Percentiles rank a stretch among this genome's conserved stretches.
These are phyloP conservation scores for Picea abies DNA, from an alignment of 83 land plant species.

Conservation along the genomic window DNA sequence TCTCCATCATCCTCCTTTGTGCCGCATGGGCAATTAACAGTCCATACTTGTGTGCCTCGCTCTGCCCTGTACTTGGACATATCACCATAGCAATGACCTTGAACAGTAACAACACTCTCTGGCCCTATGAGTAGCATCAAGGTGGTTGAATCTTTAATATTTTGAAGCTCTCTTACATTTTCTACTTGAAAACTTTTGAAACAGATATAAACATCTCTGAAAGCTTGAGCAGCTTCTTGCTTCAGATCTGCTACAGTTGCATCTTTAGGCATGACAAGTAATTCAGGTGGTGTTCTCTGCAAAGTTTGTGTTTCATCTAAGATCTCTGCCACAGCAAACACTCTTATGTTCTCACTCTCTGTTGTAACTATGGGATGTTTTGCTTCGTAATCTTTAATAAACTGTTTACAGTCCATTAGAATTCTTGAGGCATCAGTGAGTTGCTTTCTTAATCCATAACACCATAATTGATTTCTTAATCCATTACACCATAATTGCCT, in stretches of 20 bases:
- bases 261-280: conserved; percentile 41
- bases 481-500: no score
- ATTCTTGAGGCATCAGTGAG: conserved; percentile 28
- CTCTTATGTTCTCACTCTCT: background rate
- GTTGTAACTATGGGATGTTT: background rate
- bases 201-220: conserved; percentile 55
- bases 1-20: conserved; percentile 78
- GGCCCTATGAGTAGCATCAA: conserved; percentile 32
- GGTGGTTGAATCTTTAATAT: conserved; percentile 31
- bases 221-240: conserved; percentile 43
- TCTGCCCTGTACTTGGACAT: conserved; percentile 46
- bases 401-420: conserved; percentile 79
- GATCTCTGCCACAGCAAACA: conserved; percentile 38
- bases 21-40: conserved; percentile 64
- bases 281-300: conserved; percentile 54
- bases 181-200: conserved; percentile 53
- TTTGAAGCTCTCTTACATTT: conserved; percentile 35
- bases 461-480: background rate
- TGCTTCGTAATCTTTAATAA: conserved; percentile 53
- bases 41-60: conserved; percentile 61
- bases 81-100: conserved; percentile 41
- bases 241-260: conserved; percentile 66
- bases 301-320: conserved; percentile 22
- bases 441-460: conserved; percentile 19
- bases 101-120: conserved; percentile 25